A percentile compares a stretch with the other conserved stretches of the same genome.
phyloP scores from a whole-genome alignment of 2,329 filamentous ascomycete genomes.

The Penicillium rolfsii region DNA sequence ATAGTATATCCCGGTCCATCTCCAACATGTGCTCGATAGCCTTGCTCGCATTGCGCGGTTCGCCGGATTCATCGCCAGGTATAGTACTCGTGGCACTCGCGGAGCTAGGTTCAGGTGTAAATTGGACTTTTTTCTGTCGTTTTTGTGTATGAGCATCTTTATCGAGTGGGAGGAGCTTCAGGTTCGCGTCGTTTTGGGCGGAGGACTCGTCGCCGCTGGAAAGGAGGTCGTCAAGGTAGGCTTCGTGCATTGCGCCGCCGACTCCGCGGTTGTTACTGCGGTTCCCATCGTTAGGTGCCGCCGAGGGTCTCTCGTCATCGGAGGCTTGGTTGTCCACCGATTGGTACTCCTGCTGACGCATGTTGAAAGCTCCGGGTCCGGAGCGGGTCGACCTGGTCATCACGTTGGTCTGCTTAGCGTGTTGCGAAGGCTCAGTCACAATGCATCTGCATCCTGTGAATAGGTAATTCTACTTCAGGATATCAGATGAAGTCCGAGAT shows the following conservation, averaged over 20 bases:
- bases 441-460: conserved; percentile 5
- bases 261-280: neutral
- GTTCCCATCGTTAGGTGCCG: neutral
- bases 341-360: conserved; percentile 16
- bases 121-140: neutral
- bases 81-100: conserved; percentile 6
- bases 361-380: conserved; percentile 6
- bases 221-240: conserved; percentile 4
- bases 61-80: neutral
- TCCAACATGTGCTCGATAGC: conserved; percentile 24
- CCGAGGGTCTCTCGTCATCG: neutral
- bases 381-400: conserved; percentile 9
- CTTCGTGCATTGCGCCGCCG: neutral
- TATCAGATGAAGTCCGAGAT: neutral
- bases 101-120: conserved; percentile 2
- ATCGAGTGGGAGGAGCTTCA: conserved; percentile 23
- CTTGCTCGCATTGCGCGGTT: conserved; percentile 22
- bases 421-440: neutral
- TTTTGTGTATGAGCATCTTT: neutral
- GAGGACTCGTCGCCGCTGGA: conserved; percentile 18
- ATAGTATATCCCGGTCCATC: conserved; percentile 15
- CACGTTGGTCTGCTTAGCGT: conserved; percentile 10
- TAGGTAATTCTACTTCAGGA: neutral
- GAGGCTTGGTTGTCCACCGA: conserved; percentile 11
- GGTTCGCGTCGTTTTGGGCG: conserved; percentile 17